Evolutionary conservation across 257 asterid genomes (phyloP), one percentile per base, ranked within the genome.

Genomic region (Scutellaria galericulata): DNA sequence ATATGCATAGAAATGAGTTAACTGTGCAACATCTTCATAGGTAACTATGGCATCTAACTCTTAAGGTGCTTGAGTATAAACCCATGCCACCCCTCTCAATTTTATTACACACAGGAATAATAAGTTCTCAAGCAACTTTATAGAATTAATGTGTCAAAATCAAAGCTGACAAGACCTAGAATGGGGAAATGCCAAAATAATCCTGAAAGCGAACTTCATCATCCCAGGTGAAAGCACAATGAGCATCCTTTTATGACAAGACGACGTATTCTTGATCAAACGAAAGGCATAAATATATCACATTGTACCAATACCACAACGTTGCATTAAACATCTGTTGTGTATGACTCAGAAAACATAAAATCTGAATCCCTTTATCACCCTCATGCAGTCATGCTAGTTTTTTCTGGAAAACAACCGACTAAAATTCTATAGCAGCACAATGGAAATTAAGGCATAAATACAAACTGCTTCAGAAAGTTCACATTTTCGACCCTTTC

Each of bases 151-250:
- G 31, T 56, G 24, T 60, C 14, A 12, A 35, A 27, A 9, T 50
- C 58, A 52, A 66, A 15, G 37, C 45, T 42, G 46, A 55, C 57
- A 35, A 72, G 41, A 57, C 27, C 5, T 14, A 46, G 59, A 66
- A 65, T 14, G n/a, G n/a, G 64, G 44, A 51, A 62, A 13, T 31
- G 37, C 37, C 37, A 31, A 31, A 31, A 31, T 39, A 40, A 61
- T 27, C 18, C 50, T 0, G 20, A 54, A 65, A 31, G 7, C 71
- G 12, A 69, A 35, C 37, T 35, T 37, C 45, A 66, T 13, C 40
- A 45, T 56, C 27, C 45, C 35, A 11, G 40, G 12, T 73, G 69
- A 22, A 60, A 77, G 50, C 66, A 65, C 45, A 75, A 13, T 8
- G 27, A n/a, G 58, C 40, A 46, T 14, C 61, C 9, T 50, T 31